Conservation (phyloP, 2,329 filamentous ascomycete genomes). For the Nigrospora osmanthi region DNA sequence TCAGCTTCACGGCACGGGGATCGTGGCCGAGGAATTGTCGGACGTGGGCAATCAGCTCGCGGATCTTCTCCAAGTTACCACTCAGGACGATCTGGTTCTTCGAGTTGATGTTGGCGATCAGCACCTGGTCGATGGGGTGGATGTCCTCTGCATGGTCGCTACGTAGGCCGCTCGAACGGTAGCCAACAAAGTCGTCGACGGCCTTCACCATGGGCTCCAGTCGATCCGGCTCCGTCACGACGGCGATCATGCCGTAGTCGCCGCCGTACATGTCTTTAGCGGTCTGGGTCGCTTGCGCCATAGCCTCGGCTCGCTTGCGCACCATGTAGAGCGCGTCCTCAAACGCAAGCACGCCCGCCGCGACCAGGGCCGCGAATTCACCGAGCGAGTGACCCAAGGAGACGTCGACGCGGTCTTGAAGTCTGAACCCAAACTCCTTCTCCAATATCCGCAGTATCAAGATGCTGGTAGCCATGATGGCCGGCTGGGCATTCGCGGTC, state of each 20-base stretch:
- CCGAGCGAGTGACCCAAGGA: constrained; percentile 86
- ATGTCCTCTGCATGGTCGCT: constrained; percentile 59
- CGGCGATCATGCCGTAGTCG: constrained; percentile 89
- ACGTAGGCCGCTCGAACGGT: constrained; percentile 56
- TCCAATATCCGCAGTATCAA: constrained; percentile 84
- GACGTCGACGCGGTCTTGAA: constrained; percentile 65
- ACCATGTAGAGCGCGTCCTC: constrained; percentile 72
- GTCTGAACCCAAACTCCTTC: constrained; percentile 71
- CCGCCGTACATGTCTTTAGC: constrained; percentile 63
- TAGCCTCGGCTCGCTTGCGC: constrained; percentile 68
- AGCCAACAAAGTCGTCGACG: constrained; percentile 72
- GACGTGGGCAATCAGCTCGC: constrained; percentile 73
- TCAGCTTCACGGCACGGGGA: constrained; percentile 76
- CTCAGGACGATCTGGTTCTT: constrained; percentile 95
- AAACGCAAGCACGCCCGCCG: constrained; percentile 73
- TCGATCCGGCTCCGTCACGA: constrained; percentile 79
- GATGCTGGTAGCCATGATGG: constrained; percentile 92
- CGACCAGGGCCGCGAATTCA: constrained; percentile 86
- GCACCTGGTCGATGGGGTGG: constrained; percentile 76
- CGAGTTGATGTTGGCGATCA: constrained; percentile 90
- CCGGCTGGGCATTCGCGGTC: constrained; percentile 85
- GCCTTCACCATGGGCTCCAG: constrained; percentile 61
- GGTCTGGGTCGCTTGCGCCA: constrained; percentile 66
- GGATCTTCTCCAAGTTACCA: constrained; percentile 77
- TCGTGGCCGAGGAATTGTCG: constrained; percentile 88